These are phyloP conservation scores for Boletus reticuloceps DNA, from an alignment of 768 basidiomycete genomes.

Conservation along the genomic window DNA sequence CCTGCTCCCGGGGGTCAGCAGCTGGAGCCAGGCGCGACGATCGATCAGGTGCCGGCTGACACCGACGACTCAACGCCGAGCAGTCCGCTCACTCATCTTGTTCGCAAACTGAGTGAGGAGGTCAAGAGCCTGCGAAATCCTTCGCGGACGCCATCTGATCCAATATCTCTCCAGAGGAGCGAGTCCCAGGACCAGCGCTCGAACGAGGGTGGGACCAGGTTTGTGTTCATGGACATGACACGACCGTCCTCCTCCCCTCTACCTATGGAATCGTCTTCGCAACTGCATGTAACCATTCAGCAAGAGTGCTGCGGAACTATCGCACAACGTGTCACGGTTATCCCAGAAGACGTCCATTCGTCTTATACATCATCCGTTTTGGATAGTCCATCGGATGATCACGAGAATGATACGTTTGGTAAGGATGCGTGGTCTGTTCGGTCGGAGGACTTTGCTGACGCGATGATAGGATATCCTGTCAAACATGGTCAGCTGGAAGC, in stretches of 20 bases:
- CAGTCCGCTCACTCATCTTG: constrained; percentile 38
- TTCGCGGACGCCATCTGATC: constrained; percentile 12
- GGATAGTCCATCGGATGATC: constrained; percentile 6
- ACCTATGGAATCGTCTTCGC: constrained; percentile 8
- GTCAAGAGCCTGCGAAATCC: constrained; percentile 27
- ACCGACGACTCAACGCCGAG: constrained; percentile 28
- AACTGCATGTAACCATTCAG: constrained; percentile 1
- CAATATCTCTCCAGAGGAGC: constrained; percentile 5
- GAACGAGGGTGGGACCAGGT: constrained; percentile 7
- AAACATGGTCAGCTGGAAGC: constrained; percentile 19
- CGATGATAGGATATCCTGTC: constrained; percentile 22
- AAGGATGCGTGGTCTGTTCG: background rate
- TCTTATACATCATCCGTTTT: constrained; percentile 20
- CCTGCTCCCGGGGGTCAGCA: background rate
- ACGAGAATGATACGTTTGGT: constrained; percentile 34
- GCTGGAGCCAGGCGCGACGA: background rate
- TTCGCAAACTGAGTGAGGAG: constrained; percentile 40
- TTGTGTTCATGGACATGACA: constrained; percentile 18
- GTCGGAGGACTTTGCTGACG: background rate
- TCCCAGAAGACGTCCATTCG: constrained; percentile 30
- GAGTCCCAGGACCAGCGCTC: constrained; percentile 11
- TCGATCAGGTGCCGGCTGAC: constrained; percentile 29
- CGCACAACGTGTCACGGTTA: background rate
- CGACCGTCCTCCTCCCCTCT: constrained; percentile 16
- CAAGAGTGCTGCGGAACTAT: constrained; percentile 5